A percentile compares a stretch with the other conserved stretches of the same genome.
Conservation (phyloP, 495 filamentous ascomycete genomes). For the Pyrenula aspistea region DNA sequence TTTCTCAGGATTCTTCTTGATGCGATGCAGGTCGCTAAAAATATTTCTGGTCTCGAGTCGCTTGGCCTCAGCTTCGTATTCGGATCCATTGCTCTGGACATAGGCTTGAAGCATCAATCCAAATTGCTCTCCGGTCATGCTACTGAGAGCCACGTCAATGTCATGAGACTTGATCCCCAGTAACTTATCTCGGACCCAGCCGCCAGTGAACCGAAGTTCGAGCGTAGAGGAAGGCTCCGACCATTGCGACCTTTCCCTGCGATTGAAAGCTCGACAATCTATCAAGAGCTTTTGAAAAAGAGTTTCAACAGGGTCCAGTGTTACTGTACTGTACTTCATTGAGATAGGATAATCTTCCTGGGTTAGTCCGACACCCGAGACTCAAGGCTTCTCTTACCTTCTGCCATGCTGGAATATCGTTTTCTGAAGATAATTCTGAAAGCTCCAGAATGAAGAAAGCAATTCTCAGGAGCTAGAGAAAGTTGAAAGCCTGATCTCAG, state of each 20-base stretch:
- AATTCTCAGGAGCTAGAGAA: no score
- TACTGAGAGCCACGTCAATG: slow-evolving; percentile 91
- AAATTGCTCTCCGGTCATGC: slow-evolving; percentile 85
- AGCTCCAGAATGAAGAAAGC: no score
- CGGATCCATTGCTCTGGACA: slow-evolving; percentile 31
- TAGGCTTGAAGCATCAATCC: slow-evolving; percentile 49
- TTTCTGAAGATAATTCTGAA: neutral
- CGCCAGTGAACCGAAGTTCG: slow-evolving; percentile 79
- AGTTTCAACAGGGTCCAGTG: neutral
- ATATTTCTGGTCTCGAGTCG: slow-evolving; percentile 37
- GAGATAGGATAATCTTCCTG: neutral
- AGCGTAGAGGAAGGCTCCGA: slow-evolving; percentile 13
- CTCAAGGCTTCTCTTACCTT: neutral
- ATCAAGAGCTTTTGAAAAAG: neutral
- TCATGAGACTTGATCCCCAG: slow-evolving; percentile 72
- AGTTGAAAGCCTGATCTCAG: no score
- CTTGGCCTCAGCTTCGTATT: slow-evolving; percentile 29
- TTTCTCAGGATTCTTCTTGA: slow-evolving; percentile 87
- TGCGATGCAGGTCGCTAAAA: slow-evolving; percentile 52
- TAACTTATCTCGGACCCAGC: slow-evolving; percentile 98
- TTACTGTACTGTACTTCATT: neutral
- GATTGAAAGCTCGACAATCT: neutral
- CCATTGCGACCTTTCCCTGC: neutral
- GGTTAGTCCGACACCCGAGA: no score
- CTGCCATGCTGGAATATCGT: neutral